phyloP scores from a whole-genome alignment of 768 basidiomycete species.

The Leccinum uliginosum region DNA sequence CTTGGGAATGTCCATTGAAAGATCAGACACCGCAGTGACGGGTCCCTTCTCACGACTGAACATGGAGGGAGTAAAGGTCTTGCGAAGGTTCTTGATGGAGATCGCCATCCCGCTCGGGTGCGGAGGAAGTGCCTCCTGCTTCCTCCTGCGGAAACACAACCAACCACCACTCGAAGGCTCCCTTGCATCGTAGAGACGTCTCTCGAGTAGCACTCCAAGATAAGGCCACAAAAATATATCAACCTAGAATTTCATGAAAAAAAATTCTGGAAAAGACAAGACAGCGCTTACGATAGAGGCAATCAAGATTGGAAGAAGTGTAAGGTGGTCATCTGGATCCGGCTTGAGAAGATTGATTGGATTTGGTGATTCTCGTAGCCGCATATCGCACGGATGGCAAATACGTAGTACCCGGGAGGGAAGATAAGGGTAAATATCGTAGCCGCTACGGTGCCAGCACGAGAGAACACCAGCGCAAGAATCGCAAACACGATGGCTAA shows the following conservation, averaged over 20 bases:
- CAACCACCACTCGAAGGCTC: conserved; percentile 30
- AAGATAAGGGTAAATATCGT: conserved; percentile 67
- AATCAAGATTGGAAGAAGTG: conserved; percentile 55
- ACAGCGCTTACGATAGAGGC: conserved; percentile 52
- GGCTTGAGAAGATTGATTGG: conserved; percentile 50
- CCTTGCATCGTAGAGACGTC: conserved; percentile 55
- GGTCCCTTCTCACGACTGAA: conserved; percentile 43
- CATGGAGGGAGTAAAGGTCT: conserved; percentile 50
- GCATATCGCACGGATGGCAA: conserved; percentile 61
- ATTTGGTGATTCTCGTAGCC: conserved; percentile 62
- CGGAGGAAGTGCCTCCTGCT: conserved; percentile 14
- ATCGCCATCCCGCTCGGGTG: conserved; percentile 48
- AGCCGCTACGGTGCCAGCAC: conserved; percentile 40
- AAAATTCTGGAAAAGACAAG: not conserved
- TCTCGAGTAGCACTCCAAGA: conserved; percentile 56
- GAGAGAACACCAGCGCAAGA: conserved; percentile 51
- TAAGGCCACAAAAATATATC: conserved; percentile 73
- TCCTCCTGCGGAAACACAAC: conserved; percentile 19
- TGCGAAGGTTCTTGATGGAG: conserved; percentile 55
- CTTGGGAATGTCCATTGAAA: conserved; percentile 67
- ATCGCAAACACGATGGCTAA: conserved; percentile 64
- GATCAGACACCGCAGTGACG: conserved; percentile 61
- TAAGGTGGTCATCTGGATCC: conserved; percentile 58
- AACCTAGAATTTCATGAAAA: conserved; percentile 39
- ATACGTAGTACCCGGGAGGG: conserved; percentile 74